Evolutionary conservation across 768 basidiomycete genomes (phyloP).

Genomic region (Naganishia antarctica): DNA sequence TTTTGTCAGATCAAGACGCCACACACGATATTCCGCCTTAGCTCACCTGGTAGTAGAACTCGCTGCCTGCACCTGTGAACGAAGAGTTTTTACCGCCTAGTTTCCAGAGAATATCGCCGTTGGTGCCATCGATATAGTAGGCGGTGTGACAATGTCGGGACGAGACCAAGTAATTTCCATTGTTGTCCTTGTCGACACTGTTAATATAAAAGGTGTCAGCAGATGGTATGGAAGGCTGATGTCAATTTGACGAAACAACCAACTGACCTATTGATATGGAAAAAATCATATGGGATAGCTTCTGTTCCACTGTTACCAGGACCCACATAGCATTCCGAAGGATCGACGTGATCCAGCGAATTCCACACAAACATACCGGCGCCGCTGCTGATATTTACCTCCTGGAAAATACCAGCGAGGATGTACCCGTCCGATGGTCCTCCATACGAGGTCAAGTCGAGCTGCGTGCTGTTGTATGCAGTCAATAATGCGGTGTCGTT

Average conservation of each 20-base stretch:
- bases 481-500: constrained; percentile 38
- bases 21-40: neutral
- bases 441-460: constrained; percentile 32
- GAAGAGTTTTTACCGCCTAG: constrained; percentile 34
- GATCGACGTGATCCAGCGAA: constrained; percentile 35
- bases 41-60: constrained; percentile 30
- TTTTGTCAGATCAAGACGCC: neutral
- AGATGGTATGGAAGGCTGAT: no score
- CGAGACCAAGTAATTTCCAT: constrained; percentile 40
- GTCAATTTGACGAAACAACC: no score
- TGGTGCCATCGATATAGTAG: constrained; percentile 33
- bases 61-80: constrained; percentile 35
- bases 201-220: no score
- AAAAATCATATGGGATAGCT: constrained; percentile 30
- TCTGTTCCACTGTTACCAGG: constrained; percentile 30
- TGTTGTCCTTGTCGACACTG: constrained; percentile 32
- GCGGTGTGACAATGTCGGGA: constrained; percentile 38
- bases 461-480: constrained; percentile 27
- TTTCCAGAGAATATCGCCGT: constrained; percentile 36
- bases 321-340: constrained; percentile 31
- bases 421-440: constrained; percentile 30
- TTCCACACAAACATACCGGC: constrained; percentile 39
- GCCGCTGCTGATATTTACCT: constrained; percentile 38
- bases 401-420: constrained; percentile 31
- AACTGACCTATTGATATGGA: constrained; percentile 46